Evolutionary conservation across 371 early-diverging fungal species (phyloP).

Genomic region (Rhizomucor pusillus): DNA sequence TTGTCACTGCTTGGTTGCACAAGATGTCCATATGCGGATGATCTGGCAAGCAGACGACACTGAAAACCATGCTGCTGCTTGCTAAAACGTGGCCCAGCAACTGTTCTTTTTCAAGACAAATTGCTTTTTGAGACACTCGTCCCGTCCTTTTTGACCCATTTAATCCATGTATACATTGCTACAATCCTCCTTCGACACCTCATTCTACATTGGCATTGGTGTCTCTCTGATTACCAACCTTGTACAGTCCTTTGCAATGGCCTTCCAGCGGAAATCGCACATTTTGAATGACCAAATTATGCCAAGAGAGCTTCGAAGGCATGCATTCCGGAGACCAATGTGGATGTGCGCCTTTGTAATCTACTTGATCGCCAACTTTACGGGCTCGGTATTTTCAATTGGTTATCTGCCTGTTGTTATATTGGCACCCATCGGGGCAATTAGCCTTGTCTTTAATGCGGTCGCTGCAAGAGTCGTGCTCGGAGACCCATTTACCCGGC

Average conservation of each 20-base stretch:
- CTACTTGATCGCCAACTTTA: slow-evolving; percentile 66
- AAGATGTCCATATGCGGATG: too few species aligned
- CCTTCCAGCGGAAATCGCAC: slow-evolving; percentile 72
- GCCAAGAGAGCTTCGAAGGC: slow-evolving; percentile 51
- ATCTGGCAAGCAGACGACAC: too few species aligned
- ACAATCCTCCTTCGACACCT: slow-evolving; percentile 2
- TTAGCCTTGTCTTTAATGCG: slow-evolving; percentile 77
- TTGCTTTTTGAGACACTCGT: neutral
- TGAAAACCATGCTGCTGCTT: too few species aligned
- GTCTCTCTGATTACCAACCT: slow-evolving; percentile 43
- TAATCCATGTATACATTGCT: neutral
- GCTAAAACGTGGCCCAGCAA: too few species aligned
- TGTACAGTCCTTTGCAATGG: slow-evolving; percentile 63
- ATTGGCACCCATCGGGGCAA: slow-evolving; percentile 79
- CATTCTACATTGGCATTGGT: slow-evolving; percentile 41
- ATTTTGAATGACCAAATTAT: slow-evolving; percentile 54
- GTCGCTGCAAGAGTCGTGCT: slow-evolving; percentile 69
- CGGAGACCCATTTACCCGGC: slow-evolving; percentile 61
- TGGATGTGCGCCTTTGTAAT: slow-evolving; percentile 54
- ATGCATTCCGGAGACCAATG: slow-evolving; percentile 38
- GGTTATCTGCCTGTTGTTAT: slow-evolving; percentile 83
- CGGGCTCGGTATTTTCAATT: slow-evolving; percentile 73
- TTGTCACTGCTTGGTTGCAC: too few species aligned
- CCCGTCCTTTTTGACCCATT: neutral
- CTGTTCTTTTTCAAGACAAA: too few species aligned